Conservation (phyloP, 75 land plant genomes). For the Selaginella tamariscina region DNA sequence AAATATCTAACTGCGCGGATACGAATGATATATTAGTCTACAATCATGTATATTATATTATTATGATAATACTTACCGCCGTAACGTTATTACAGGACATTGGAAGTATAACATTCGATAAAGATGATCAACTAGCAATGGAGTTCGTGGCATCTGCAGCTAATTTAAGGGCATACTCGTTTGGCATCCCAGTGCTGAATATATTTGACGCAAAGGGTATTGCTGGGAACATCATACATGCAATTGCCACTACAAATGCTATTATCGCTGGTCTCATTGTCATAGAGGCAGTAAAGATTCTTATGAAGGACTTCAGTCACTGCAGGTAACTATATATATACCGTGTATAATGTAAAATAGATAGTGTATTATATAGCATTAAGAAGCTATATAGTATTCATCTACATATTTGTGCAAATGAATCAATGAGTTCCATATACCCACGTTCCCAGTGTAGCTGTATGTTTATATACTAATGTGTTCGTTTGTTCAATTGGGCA, state of each 20-base stretch:
- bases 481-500: slow-evolving; percentile 17
- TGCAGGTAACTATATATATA: slow-evolving; percentile 36
- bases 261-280: slow-evolving; percentile 92
- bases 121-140: slow-evolving; percentile 95
- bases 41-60: too few relatives aligned
- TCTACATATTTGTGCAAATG: neutral
- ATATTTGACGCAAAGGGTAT: slow-evolving; percentile 98
- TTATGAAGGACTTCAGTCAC: slow-evolving; percentile 38
- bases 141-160: slow-evolving; percentile 99
- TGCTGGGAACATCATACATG: slow-evolving; percentile 99
- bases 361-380: neutral
- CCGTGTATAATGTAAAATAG: too few relatives aligned
- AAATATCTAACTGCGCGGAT: too few relatives aligned
- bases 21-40: too few relatives aligned
- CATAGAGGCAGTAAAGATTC: slow-evolving; percentile 86
- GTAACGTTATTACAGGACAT: slow-evolving; percentile 55
- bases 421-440: neutral
- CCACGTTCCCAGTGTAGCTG: neutral
- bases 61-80: too few relatives aligned
- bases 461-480: too few relatives aligned
- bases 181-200: slow-evolving; percentile 89
- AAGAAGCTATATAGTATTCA: neutral
- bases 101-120: slow-evolving; percentile 77
- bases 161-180: slow-evolving; percentile 82
- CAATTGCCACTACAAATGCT: slow-evolving; percentile 99